Base-by-base conservation (phyloP, 2,329 filamentous ascomycete species). In the Talaromyces sp. region DNA sequence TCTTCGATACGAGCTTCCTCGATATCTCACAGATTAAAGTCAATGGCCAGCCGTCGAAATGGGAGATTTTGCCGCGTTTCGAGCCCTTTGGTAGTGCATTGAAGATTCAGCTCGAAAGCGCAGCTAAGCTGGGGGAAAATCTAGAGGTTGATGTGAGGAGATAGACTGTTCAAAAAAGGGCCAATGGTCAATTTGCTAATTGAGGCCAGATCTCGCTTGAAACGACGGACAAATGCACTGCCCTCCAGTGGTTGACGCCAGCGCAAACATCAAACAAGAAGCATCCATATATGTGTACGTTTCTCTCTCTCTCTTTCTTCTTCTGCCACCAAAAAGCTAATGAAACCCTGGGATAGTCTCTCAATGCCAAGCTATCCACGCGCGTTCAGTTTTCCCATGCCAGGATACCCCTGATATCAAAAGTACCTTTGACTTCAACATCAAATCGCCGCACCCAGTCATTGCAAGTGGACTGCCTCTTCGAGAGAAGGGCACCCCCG, bases 321-420 rank as follows among this genome's bases (percentile, higher is more conserved):
- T 6, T 27, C 40, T n/a, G 47, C 27, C n/a, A 23, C 23, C 23
- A 23, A 53, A 9, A 56, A 56, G 60, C 40, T 56, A 56, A 61
- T 23, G 18, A 30, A 52, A 5, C 14, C 42, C 16, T 60, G 12
- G 8, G 27, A 44, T 34, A 81, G 79, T 98, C 81, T 96, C 91
- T 52, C 95, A 98, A 80, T 96, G 93, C 76, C 94, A 99, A 81
- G 93, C 94, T 59, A 98, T 97, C 71, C 93, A 98, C 71, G 92
- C 91, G 51, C 88, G 95, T 63, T 96, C 92, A 55, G 85, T 98
- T 64, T 96, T 98, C 76, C 95, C 95, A 6, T 98, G 94, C 77
- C 94, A 98, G 79, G 95, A 99, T 73, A 98, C 95, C 0, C 95
- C 95, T 3, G 94, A 97, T 74, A 90, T 97, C 70, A 99, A 99